Evolutionary conservation across 1,284 basidiomycete species (phyloP).

Genomic region (Earliella scabrosa): DNA sequence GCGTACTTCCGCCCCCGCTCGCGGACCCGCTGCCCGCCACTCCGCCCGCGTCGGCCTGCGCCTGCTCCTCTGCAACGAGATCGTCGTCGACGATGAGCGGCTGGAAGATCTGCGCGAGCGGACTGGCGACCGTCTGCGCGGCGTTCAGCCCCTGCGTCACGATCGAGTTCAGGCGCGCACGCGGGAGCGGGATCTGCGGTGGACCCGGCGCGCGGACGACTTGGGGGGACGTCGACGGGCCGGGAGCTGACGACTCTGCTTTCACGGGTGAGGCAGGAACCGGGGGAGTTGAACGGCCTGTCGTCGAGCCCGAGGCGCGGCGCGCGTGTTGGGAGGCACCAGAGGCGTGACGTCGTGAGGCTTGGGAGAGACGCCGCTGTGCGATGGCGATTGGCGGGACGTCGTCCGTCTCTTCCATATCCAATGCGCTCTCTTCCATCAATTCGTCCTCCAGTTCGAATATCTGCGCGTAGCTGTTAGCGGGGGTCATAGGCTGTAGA

Average conservation of each 20-base stretch:
- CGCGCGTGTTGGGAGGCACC: constrained; percentile 20
- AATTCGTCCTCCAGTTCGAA: constrained; percentile 84
- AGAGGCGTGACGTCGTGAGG: constrained; percentile 35
- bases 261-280: constrained; percentile 25
- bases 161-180: constrained; percentile 52
- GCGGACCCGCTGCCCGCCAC: neutral
- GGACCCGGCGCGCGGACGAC: constrained; percentile 23
- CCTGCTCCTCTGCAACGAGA: constrained; percentile 38
- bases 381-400: constrained; percentile 30
- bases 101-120: constrained; percentile 75
- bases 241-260: constrained; percentile 16
- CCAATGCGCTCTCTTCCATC: constrained; percentile 54
- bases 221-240: constrained; percentile 20
- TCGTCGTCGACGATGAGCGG: constrained; percentile 62
- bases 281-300: constrained; percentile 22
- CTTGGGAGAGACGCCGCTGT: constrained; percentile 37
- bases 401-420: constrained; percentile 44
- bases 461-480: constrained; percentile 49
- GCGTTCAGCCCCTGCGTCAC: constrained; percentile 46
- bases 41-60: constrained; percentile 22
- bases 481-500: neutral
- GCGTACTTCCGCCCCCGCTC: neutral
- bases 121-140: constrained; percentile 54
- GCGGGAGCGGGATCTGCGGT: constrained; percentile 33
- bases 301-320: constrained; percentile 12